A percentile compares a stretch with the other conserved stretches of the same genome.
phyloP scores from a whole-genome alignment of 208 protist genomes.

The Leishmania aethiopica region DNA sequence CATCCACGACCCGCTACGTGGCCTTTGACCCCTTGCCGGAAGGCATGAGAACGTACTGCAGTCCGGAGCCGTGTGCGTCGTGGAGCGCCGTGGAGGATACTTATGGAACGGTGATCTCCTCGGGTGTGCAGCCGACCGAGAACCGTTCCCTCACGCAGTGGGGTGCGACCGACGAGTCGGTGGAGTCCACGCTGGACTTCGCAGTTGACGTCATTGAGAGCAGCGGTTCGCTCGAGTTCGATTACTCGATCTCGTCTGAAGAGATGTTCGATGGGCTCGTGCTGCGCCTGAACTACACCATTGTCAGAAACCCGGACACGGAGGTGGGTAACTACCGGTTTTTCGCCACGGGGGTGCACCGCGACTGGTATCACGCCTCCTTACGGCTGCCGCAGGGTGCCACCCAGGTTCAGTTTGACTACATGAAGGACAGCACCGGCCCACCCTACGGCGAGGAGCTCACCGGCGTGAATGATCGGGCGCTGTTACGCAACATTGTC shows the following conservation, averaged over 20 bases:
- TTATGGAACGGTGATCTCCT: not conserved
- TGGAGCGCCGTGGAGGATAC: constrained; percentile 1
- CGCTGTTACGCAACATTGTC: constrained; percentile 4
- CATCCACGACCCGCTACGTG: not conserved
- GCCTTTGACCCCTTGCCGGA: constrained; percentile 1
- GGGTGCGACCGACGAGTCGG: not conserved
- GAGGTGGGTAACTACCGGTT: not conserved
- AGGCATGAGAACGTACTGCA: not conserved
- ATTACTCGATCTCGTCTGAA: constrained; percentile 12
- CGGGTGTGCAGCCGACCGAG: constrained; percentile 7
- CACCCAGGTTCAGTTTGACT: not conserved
- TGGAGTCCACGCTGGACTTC: not conserved
- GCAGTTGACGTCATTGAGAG: not conserved
- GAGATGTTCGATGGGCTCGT: constrained; percentile 6
- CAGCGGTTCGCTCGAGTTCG: constrained; percentile 7
- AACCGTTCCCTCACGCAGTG: not conserved
- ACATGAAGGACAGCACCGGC: constrained; percentile 5
- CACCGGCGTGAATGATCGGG: constrained; percentile 9
- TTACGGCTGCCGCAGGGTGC: not conserved
- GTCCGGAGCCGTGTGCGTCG: constrained; percentile 6
- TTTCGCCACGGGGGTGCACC: not conserved
- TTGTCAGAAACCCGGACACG: not conserved
- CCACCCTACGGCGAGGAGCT: constrained; percentile 1
- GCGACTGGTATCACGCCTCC: not conserved
- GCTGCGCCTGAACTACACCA: not conserved